Evolutionary conservation across 2,329 filamentous ascomycete genomes (phyloP), one percentile per base, ranked within the genome.

Genomic region (Fusarium sambucinum): DNA sequence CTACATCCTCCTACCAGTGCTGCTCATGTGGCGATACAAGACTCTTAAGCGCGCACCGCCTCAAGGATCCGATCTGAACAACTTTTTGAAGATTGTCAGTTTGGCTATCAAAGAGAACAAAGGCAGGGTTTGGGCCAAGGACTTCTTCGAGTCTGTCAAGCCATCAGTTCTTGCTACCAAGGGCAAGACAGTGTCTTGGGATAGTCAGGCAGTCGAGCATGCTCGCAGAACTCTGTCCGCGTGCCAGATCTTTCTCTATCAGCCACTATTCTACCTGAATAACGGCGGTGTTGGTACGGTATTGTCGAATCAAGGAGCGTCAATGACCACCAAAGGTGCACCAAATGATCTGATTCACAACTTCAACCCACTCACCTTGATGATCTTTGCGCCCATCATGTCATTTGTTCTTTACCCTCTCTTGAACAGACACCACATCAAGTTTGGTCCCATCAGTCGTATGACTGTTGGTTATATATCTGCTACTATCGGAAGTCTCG

Each of bases 281-380:
- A 37, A 37, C 17, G 33, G 33, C 19, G 33, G 33, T n/a, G 33
- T 37, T n/a, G 33, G 33, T 37, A 37, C 17, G 17, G 17, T 37
- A n/a, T 37, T 37, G 9, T 37, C 33, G n/a, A 37, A 37, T 17
- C 33, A 37, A 37, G 33, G 33, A 37, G 17, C 33, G 17, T 37
- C 33, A 9, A 37, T 85, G 78, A 80, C 77, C 10, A 77, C 77
- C n/a, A 75, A 84, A 54, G 83, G 84, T 13, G 82, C 84, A 1
- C 85, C 85, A 10, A 91, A 90, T 73, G 89, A 91, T 73, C 77
- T 90, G 11, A 78, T 91, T 27, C 78, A 81, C 55, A 86, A 89
- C 74, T 80, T 90, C 61, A 87, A 90, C 70, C 84, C 87, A 0
- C 77, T 90, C 37, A 81, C 84, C 27, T 86, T 89, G 61, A 84